Evolutionary conservation across 768 basidiomycete species (phyloP).

Genomic region (Glaciozyma antarctica): DNA sequence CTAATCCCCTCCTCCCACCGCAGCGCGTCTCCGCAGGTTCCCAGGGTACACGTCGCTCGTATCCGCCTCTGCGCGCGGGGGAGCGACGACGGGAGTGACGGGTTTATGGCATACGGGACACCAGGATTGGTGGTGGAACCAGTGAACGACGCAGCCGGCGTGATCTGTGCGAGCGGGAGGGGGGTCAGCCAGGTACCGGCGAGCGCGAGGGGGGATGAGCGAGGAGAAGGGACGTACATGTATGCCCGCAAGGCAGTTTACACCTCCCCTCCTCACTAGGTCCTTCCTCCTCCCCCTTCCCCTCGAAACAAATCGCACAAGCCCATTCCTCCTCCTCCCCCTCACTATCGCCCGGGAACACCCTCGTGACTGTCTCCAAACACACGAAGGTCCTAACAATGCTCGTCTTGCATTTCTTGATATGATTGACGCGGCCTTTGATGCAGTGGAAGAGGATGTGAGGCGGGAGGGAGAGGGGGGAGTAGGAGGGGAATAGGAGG

Average conservation of each 20-base stretch:
- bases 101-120: not conserved
- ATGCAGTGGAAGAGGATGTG: slow-evolving; percentile 1
- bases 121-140: slow-evolving; percentile 1
- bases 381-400: slow-evolving; percentile 2
- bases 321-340: not conserved
- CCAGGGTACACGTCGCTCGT: slow-evolving; percentile 1
- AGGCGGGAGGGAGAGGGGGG: not conserved
- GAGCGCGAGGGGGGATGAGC: not conserved
- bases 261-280: not conserved
- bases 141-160: slow-evolving; percentile 1
- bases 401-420: not conserved
- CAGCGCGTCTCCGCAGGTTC: not conserved
- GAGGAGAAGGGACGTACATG: not conserved
- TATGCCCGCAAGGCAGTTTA: not conserved
- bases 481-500: not conserved
- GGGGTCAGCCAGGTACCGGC: not conserved
- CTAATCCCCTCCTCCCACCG: too few relatives aligned
- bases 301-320: slow-evolving; percentile 5
- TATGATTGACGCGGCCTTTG: not conserved
- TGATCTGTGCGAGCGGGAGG: not conserved
- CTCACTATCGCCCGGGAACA: not conserved
- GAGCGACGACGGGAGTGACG: not conserved
- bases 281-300: not conserved
- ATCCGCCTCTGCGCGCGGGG: not conserved
- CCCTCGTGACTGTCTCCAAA: not conserved